Evolutionary conservation across 352 stramenopile species (phyloP), one percentile per base, ranked within the genome.

Genomic region (Phytophthora crassamura): DNA sequence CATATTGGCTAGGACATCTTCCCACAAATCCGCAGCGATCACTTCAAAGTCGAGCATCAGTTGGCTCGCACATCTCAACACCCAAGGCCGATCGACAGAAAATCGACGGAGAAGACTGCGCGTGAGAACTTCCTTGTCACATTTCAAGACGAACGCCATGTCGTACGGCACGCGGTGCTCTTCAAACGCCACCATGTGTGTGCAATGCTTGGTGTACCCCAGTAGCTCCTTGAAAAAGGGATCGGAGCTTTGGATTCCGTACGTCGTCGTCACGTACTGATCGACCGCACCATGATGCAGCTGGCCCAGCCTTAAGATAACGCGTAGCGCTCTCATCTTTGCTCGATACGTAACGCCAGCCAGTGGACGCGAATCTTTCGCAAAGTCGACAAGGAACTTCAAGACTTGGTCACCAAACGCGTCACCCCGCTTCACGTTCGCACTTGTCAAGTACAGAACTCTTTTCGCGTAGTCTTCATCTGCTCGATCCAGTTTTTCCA

Each of bases 21-120:
- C 70, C 82, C 80, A 90, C 38, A 90, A 54, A 51, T 78, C 69
- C 3, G 43, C 11, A 3, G 75, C 55, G 28, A 74, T 50, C 7
- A 90, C 64, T n/a, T 46, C 61, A 60, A 88, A 90, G 40, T 86
- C 74, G 25, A 90, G 67, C 74, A 89, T 77, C 22, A 88, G 32
- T 38, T 59, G 58, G 28, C 71, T 82, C 7, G 59, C 66, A 41
- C 74, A 80, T 15, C 64, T 64, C 34, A 90, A 18, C 3, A 85
- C 59, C 72, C 75, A 86, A 1, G 67, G 58, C 11, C 64, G 36
- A n/a, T 59, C 40, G 0, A 20, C 14, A 11, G 57, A 50, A 32
- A 75, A 81, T 55, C 82, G 66, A 39, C 78, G 73, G 35, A 88
- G 68, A 39, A 88, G 59, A 58, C 78, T 81, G 33, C 72, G 71